Evolutionary conservation across 176 grass and related monocot species (phyloP), one percentile per base, ranked within the genome.

Genomic region (Phyllostachys edulis): DNA sequence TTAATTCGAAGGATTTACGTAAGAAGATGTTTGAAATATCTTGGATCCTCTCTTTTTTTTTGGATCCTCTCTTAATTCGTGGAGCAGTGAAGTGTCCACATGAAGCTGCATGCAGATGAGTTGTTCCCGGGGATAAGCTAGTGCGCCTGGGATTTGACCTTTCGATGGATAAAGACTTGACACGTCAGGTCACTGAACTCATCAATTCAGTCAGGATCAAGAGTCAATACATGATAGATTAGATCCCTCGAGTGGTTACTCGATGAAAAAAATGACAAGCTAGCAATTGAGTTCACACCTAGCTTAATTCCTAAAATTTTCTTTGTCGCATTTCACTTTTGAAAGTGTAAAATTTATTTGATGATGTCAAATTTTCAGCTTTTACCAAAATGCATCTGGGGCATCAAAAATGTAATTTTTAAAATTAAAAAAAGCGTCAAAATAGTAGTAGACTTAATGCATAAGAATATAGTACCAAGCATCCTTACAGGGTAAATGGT

Each of bases 151-250:
- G 67, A 67, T 52, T 54, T 64, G 67, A 60, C 60, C 77, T 87
- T 87, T 80, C 77, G 42, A 45, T 67, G 27, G 85, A 74, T 41
- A 80, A 87, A 45, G 69, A 75, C 85, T 41, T 75, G 39, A 41
- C 52, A 34, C 51, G 84, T 54, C 67, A 57, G 49, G 69, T 74
- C 85, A 67, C 17, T n/a, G 44, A 20, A 13, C 20, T 15, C 51
- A 79, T 76, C 51, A 76, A 59, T 70, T 68, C 2, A 59, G 49
- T 76, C 60, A 81, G 69, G 13, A 21, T 75, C 71, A 68, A 24
- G 38, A 60, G 69, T 67, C 61, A 60, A 13, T n/a, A 49, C 54
- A 75, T 10, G 49, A 36, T 24, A 9, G 17, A 82, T 75, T 57
- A 27, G 20, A 81, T 69, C 14, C 76, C 71, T 82, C 9, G 20